Percentiles rank a stretch among this genome's conserved stretches.
Conservation (phyloP, 495 filamentous ascomycete species). For the Aspergillus homomorphus region DNA sequence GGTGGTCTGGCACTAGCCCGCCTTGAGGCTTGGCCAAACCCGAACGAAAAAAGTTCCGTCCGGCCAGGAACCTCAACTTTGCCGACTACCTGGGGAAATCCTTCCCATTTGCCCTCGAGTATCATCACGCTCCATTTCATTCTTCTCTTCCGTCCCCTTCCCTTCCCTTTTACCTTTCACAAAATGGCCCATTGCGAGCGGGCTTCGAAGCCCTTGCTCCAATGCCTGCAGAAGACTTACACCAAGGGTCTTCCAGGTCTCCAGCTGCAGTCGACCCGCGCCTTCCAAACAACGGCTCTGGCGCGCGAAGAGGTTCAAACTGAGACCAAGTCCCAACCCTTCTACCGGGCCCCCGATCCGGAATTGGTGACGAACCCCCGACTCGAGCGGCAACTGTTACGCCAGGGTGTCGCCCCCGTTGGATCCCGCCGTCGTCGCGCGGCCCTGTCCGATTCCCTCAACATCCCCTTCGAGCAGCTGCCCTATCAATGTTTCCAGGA, state of each 20-base stretch:
- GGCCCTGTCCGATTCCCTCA: conserved; percentile 60
- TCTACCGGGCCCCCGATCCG: conserved; percentile 47
- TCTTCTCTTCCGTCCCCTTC: conserved; percentile 14
- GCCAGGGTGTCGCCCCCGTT: conserved; percentile 57
- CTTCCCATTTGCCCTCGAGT: too few relatives aligned
- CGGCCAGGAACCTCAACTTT: conserved; percentile 28
- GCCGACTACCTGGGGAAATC: conserved; percentile 10
- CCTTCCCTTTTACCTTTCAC: conserved; percentile 16
- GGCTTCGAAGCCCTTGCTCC: conserved; percentile 63
- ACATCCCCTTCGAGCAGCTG: conserved; percentile 85
- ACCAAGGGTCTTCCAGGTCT: conserved; percentile 30
- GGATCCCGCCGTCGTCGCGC: conserved; percentile 83
- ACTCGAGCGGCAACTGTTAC: conserved; percentile 58
- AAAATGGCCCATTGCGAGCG: conserved; percentile 68
- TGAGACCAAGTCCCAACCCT: conserved; percentile 33
- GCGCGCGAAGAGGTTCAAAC: conserved; percentile 39
- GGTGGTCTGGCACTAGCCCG: conserved; percentile 30
- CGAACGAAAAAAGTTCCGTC: conserved; percentile 40
- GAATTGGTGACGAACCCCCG: conserved; percentile 49
- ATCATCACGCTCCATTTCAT: conserved; percentile 11
- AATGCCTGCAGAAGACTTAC: conserved; percentile 55
- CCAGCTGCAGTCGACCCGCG: conserved; percentile 34
- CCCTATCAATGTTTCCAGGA: conserved; percentile 98
- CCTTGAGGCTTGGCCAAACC: conserved; percentile 33
- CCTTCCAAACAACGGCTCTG: conserved; percentile 38